phyloP scores from a whole-genome alignment of 148 eudicot genomes.

The Limonium bicolor region DNA sequence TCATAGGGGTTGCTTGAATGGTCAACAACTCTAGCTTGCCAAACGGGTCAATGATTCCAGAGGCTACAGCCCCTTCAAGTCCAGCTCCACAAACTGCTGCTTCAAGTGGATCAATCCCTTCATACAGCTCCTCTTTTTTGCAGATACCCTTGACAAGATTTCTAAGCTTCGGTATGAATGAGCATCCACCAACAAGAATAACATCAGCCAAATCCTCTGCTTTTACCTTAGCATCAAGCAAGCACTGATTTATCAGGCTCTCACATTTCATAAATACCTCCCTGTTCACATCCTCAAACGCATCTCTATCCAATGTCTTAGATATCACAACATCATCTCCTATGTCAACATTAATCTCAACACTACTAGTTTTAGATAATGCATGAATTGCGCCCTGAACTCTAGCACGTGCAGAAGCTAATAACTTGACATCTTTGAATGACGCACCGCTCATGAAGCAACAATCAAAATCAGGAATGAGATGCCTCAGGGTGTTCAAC shows the following conservation, averaged over 20 bases:
- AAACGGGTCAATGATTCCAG: conserved; percentile 68
- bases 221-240: conserved; percentile 54
- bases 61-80: conserved; percentile 90
- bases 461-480: conserved; percentile 42
- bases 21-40: conserved; percentile 74
- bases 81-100: conserved; percentile 86
- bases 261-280: conserved; percentile 44
- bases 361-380: conserved; percentile 39
- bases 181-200: conserved; percentile 77
- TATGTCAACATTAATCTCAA: conserved; percentile 45
- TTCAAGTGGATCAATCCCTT: conserved; percentile 50
- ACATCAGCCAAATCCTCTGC: conserved; percentile 36
- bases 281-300: conserved; percentile 59
- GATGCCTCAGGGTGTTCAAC: conserved; percentile 48
- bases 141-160: conserved; percentile 32
- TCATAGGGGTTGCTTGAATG: conserved; percentile 68
- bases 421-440: conserved; percentile 33
- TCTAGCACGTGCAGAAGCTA: conserved; percentile 62
- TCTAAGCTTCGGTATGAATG: conserved; percentile 44
- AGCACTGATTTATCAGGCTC: conserved; percentile 33
- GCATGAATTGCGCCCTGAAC: conserved; percentile 63
- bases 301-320: conserved; percentile 31
- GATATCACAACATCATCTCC: conserved; percentile 39
- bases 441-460: conserved; percentile 32
- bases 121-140: conserved; percentile 26